Evolutionary conservation across 768 basidiomycete genomes (phyloP), one percentile per base, ranked within the genome.

Genomic region (Psilocybe tampanensis): DNA sequence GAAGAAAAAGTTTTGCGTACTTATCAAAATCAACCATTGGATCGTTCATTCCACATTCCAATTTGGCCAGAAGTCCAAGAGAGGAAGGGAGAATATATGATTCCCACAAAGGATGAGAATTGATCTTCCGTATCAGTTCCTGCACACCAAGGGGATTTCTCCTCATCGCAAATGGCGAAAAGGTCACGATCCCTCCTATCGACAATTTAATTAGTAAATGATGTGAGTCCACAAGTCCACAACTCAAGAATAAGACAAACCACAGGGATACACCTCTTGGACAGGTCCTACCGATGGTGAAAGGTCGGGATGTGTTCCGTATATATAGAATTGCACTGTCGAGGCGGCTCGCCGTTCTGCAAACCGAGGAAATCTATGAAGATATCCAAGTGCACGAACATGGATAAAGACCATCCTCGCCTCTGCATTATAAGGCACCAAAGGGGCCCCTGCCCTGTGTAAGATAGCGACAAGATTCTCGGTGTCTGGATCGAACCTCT

Each of bases 161-260:
- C 12, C 78, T 59, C 45, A 92, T 75, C 18, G 83, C 86, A 52
- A 73, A 73, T 1, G 90, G 79, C 17, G 86, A 87, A 56, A 92
- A 88, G 1, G 89, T 90, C 2, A 86, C 78, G 59, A 92, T 70
- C 2, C 91, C 91, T 47, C 91, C 91, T 92, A 56, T 29, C n/a
- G n/a, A n/a, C n/a, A 26, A 23, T 39, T 48, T 44, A n/a, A n/a
- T 23, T 11, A 17, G 17, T 44, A 32, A 39, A 44, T 5, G 24
- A 24, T 18, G 22, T 3, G 24, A 11, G 36, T 39, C 13, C 29
- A 47, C n/a, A n/a, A n/a, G n/a, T n/a, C n/a, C n/a, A n/a, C n/a
- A n/a, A n/a, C n/a, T n/a, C n/a, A 22, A 21, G 34, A 39, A 29
- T 1, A 23, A 15, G 12, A 68, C 80, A 48, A 64, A 90, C 90